Conservation (phyloP, 331 rosid species). For the Pyracantha coccinea region DNA sequence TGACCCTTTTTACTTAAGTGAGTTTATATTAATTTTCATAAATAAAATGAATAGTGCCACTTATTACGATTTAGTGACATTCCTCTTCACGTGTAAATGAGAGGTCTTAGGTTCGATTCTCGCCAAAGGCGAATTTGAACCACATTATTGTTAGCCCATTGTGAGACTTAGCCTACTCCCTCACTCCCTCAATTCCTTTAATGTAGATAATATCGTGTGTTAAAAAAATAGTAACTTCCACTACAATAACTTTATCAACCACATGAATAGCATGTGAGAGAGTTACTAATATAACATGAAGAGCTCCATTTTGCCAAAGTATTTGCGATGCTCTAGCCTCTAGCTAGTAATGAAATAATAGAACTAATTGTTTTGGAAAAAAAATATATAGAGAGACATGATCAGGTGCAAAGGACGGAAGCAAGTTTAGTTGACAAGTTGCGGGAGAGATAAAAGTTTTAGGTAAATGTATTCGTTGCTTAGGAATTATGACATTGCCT, state of each 20-base stretch:
- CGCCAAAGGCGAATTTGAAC: too few relatives aligned
- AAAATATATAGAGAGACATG: neutral
- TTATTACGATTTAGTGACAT: too few relatives aligned
- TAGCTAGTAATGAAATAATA: neutral
- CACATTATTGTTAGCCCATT: too few relatives aligned
- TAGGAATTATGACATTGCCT: neutral
- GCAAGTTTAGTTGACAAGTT: neutral
- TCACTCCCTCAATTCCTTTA: too few relatives aligned
- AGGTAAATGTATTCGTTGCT: neutral
- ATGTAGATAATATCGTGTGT: too few relatives aligned
- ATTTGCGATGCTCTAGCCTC: neutral
- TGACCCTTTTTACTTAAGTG: too few relatives aligned
- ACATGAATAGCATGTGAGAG: neutral
- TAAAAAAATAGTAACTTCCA: neutral
- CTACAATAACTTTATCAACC: neutral
- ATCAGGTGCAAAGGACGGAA: neutral
- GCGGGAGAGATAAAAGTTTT: neutral
- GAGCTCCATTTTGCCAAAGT: neutral
- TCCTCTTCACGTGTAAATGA: too few relatives aligned
- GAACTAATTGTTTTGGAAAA: neutral
- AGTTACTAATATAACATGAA: neutral
- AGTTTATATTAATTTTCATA: too few relatives aligned
- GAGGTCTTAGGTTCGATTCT: too few relatives aligned
- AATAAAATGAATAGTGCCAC: too few relatives aligned
- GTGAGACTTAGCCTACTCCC: too few relatives aligned